Percentiles rank a stretch among this genome's conserved stretches.
These are phyloP conservation scores for Puccinellia tenuiflora DNA, from an alignment of 176 grass and related monocot genomes.

Conservation along the genomic window DNA sequence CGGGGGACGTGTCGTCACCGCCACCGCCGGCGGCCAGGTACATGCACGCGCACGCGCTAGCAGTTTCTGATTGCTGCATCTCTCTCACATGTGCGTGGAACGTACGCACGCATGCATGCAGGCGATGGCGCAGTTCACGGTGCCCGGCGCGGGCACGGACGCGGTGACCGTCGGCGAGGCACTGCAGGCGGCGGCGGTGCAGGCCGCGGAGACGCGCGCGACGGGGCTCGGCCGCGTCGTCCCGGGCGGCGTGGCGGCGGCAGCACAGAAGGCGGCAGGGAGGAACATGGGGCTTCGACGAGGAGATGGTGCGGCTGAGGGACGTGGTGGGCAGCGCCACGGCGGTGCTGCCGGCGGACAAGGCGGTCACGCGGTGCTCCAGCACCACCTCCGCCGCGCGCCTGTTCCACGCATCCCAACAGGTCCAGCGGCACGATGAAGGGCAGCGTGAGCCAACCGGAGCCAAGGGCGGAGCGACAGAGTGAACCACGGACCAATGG, in stretches of 20 bases:
- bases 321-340: constrained; percentile 17
- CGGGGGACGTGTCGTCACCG: constrained; percentile 25
- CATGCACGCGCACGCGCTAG: no score
- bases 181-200: constrained; percentile 26
- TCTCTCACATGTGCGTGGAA: no score
- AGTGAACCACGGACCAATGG: no score
- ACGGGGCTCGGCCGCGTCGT: constrained; percentile 7
- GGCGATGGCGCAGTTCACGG: constrained; percentile 42
- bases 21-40: constrained; percentile 32
- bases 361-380: no score
- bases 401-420: no score
- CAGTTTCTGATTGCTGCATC: no score
- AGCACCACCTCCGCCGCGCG: no score
- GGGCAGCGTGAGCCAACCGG: no score
- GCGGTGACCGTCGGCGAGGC: constrained; percentile 41
- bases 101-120: not conserved
- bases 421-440: no score
- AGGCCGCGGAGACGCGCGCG: constrained; percentile 31
- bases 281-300: not conserved
- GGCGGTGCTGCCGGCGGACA: constrained; percentile 16
- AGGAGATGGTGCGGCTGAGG: not conserved
- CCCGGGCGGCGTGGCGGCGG: constrained; percentile 29
- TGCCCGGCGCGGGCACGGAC: constrained; percentile 25
- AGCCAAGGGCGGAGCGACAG: no score
- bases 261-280: constrained; percentile 21